Evolutionary conservation across 78 protist species (phyloP), one percentile per base, ranked within the genome.

Genomic region (Isochrysis galbana): DNA sequence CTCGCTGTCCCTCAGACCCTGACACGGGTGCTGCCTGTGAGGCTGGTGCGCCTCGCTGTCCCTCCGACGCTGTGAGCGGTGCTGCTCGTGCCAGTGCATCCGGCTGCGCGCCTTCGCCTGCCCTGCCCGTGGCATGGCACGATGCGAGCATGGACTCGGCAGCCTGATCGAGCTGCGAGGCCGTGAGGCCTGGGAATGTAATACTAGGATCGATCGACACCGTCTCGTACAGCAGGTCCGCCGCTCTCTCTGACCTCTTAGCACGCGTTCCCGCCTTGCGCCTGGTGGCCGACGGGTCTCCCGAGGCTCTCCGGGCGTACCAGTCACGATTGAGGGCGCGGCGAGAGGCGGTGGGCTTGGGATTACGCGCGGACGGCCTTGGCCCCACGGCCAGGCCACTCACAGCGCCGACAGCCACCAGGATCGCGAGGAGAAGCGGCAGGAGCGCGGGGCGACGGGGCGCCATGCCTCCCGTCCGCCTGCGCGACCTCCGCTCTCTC

Each of bases 301-400:
- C 42, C 21, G 42, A 36, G 5, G 80, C 41, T 36, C 80, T 11
- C 45, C 41, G 80, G 29, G 80, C 14, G 80, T 34, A 70, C 80
- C 80, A 70, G 80, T 70, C 41, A 21, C 80, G 80, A 41, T 70
- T 70, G 80, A 51, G 61, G 61, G 61, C 61, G 61, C 61, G 61
- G 14, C 61, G 61, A 19, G 61, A 51, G 7, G 61, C 61, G 61
- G 61, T 14, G 29, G 61, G 61, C n/a, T n/a, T n/a, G n/a, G n/a
- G n/a, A n/a, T n/a, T n/a, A n/a, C n/a, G n/a, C n/a, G n/a, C n/a
- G n/a, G n/a, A n/a, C n/a, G n/a, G n/a, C n/a, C n/a, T n/a, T n/a
- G n/a, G n/a, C n/a, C n/a, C n/a, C n/a, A n/a, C n/a, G n/a, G n/a
- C n/a, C n/a, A n/a, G n/a, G n/a, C n/a, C n/a, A n/a, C n/a, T n/a